phyloP scores from a whole-genome alignment of 768 basidiomycete species.

The Auricularia heimuer region DNA sequence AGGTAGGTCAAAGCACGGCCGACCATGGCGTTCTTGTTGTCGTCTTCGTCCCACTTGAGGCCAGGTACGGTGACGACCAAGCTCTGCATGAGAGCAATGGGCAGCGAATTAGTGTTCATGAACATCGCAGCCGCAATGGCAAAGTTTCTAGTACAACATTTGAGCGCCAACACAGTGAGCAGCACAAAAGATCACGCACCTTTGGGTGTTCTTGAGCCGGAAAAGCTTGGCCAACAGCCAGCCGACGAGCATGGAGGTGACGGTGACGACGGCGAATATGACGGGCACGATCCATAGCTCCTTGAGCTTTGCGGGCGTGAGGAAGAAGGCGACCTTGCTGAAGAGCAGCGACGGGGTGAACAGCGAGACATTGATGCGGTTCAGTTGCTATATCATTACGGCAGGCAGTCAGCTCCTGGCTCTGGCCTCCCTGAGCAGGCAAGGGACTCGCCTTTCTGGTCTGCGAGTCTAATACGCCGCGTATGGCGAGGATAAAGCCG shows the following conservation, averaged over 20 bases:
- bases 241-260: constrained; percentile 59
- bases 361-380: constrained; percentile 75
- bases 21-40: constrained; percentile 81
- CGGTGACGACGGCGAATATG: constrained; percentile 72
- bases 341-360: constrained; percentile 85
- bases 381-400: constrained; percentile 45
- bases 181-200: constrained; percentile 32
- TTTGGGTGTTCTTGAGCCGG: constrained; percentile 65
- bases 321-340: constrained; percentile 90
- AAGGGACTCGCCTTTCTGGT: constrained; percentile 66
- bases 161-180: background rate
- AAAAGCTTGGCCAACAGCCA: constrained; percentile 52
- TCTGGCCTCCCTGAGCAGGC: background rate
- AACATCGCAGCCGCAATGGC: constrained; percentile 78
- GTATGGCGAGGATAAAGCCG: constrained; percentile 69
- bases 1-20: constrained; percentile 85
- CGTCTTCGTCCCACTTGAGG: constrained; percentile 71
- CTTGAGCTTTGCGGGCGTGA: constrained; percentile 74
- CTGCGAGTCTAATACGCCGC: constrained; percentile 77
- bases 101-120: constrained; percentile 92
- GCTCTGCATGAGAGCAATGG: constrained; percentile 88
- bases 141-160: constrained; percentile 44
- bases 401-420: background rate
- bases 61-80: constrained; percentile 75
- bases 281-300: constrained; percentile 82